phyloP scores from a whole-genome alignment of 441 rosid species.

The Populus trichocarpa region DNA sequence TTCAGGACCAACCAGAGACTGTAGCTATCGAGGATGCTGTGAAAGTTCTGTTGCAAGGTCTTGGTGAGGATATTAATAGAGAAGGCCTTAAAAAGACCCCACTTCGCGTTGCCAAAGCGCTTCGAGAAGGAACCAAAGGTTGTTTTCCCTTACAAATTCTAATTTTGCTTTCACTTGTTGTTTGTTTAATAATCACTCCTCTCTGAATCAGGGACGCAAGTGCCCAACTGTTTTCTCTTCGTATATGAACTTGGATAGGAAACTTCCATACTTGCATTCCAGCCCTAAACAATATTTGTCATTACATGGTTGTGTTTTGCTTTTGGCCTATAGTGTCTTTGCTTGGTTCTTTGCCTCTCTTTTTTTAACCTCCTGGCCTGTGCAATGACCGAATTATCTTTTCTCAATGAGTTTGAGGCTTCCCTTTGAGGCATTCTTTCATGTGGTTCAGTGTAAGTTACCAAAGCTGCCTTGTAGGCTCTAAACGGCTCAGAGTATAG shows the following conservation, averaged over 20 bases:
- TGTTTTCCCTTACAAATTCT: background rate
- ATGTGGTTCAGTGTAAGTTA: background rate
- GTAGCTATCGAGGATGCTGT: slow-evolving; percentile 77
- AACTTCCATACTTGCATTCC: background rate
- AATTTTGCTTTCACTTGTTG: background rate
- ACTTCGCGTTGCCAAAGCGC: slow-evolving; percentile 91
- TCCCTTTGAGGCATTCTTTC: background rate
- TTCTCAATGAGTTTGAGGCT: background rate
- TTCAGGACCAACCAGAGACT: slow-evolving; percentile 55
- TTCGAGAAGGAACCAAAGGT: slow-evolving; percentile 88
- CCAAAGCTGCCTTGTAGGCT: background rate
- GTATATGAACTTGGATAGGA: background rate
- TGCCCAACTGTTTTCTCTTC: too few relatives aligned
- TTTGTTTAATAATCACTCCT: background rate
- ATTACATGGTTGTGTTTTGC: background rate
- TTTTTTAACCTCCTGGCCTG: too few relatives aligned
- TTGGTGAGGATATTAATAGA: slow-evolving; percentile 75
- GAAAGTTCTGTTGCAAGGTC: slow-evolving; percentile 67
- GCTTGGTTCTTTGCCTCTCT: background rate
- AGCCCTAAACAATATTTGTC: background rate
- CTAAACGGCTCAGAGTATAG: background rate
- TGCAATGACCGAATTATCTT: background rate
- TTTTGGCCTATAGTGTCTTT: background rate
- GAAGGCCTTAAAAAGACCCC: slow-evolving; percentile 94
- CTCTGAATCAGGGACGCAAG: background rate